phyloP scores from a whole-genome alignment of 2,329 filamentous ascomycete genomes.

The Phoma sp. region DNA sequence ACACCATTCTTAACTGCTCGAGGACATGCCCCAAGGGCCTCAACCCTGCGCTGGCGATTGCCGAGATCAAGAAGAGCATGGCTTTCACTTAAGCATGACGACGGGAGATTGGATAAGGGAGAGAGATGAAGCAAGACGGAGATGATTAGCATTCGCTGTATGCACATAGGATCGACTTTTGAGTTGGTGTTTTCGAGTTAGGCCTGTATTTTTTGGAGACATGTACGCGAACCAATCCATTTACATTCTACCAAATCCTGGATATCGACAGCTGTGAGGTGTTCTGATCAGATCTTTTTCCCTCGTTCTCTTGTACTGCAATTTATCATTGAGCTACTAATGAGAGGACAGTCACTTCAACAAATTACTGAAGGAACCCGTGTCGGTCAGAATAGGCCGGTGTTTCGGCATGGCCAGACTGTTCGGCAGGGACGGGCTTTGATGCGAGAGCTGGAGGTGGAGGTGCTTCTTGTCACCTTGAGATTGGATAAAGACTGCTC shows the following conservation, averaged over 20 bases:
- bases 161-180: constrained; percentile 19
- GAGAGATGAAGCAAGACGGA: background rate
- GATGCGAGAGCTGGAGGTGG: no score
- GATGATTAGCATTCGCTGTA: constrained; percentile 18
- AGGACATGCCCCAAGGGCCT: constrained; percentile 97
- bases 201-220: constrained; percentile 28
- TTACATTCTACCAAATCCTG: constrained; percentile 13
- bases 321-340: no score
- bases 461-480: no score
- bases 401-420: no score
- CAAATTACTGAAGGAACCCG: no score
- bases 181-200: constrained; percentile 18
- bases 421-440: no score
- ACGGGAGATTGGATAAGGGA: no score
- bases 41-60: constrained; percentile 94
- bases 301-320: no score
- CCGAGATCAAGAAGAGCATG: constrained; percentile 98
- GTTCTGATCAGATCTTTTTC: no score
- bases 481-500: no score
- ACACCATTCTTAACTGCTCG: constrained; percentile 99
- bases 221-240: constrained; percentile 28
- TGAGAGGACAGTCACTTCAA: no score
- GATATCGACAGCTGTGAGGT: background rate
- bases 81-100: constrained; percentile 57
- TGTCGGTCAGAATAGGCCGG: no score